A percentile compares a stretch with the other conserved stretches of the same genome.
phyloP scores from a whole-genome alignment of 257 asterid genomes.

The Leonotis leonurus region DNA sequence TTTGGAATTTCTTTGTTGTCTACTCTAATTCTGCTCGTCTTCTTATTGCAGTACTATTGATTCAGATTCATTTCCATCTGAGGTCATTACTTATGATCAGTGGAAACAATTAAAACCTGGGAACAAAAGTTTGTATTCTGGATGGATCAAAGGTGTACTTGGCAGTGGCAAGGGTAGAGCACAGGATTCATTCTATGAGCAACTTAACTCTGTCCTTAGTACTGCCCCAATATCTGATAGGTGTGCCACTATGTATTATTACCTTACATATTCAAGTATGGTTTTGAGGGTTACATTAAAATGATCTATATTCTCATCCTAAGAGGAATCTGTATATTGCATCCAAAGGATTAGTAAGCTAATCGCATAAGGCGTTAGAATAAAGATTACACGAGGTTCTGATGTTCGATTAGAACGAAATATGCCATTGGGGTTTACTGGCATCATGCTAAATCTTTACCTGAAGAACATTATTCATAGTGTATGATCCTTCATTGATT shows the following conservation, averaged over 20 bases:
- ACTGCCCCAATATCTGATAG: constrained; percentile 92
- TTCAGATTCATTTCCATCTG: constrained; percentile 62
- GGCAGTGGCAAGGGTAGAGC: constrained; percentile 63
- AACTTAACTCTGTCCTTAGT: constrained; percentile 55
- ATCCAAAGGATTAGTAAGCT: neutral
- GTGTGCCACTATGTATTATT: constrained; percentile 31
- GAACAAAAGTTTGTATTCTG: constrained; percentile 39
- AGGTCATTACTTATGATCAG: constrained; percentile 67
- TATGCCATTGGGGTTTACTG: neutral
- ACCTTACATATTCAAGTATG: neutral
- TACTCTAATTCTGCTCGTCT: constrained; percentile 15
- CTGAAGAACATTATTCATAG: neutral
- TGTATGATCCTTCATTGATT: neutral
- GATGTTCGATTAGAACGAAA: neutral
- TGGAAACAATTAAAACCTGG: constrained; percentile 68
- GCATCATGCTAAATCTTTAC: neutral
- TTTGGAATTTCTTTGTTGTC: constrained; percentile 1
- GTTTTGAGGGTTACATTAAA: neutral
- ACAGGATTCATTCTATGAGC: constrained; percentile 49
- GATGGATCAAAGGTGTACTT: constrained; percentile 82
- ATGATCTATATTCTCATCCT: neutral
- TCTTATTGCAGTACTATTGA: constrained; percentile 49
- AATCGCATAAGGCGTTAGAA: neutral
- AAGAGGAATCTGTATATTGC: neutral
- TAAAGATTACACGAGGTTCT: neutral